Base-by-base conservation (phyloP, 345 rosid genomes). In the Arabis alpina region DNA sequence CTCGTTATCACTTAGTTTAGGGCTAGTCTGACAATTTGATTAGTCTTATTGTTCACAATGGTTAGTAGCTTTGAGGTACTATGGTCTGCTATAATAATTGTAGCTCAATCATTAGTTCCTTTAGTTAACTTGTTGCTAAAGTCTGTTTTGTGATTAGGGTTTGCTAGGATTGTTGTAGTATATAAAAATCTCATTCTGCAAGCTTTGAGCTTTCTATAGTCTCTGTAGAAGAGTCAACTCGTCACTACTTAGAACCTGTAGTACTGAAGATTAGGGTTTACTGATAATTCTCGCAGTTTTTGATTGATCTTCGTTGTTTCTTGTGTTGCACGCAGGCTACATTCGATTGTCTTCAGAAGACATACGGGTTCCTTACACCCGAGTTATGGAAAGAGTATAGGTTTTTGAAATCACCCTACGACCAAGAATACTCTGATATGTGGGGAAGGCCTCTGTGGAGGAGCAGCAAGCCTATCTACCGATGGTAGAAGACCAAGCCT, bases 341-440 rank as follows among this genome's bases (percentile, higher is more conserved):
- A 5, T 66, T 66, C 5, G 61, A 49, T 10, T 66, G 61, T 24
- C 71, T 66, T 66, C 13, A 51, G 71, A 50, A 50, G 48, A 66
- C 71, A 8, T 66, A 66, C 10, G 71, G 58, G 25, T 66, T 52
- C 61, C 71, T 67, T 4, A 66, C 61, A 25, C 61, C 61, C 1
- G 61, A 66, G 25, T 66, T 66, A 14, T 67, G 72, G 63, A 67
- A 32, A 19, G 72, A 67, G 30, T 28, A 30, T 14, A 54, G 23
- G 2, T 54, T 67, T 41, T 0, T 15, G 0, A 42, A 54, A 15
- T 67, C 72, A 3, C 72, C 66, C 0, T 70, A 12, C n/a, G n/a
- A n/a, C 74, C 66, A 70, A 39, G 59, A 59, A 13, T 70, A 40
- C 40, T 49, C 74, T 37, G 58, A 70, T 41, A 5, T 54, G 16